Evolutionary conservation across 2,329 filamentous ascomycete species (phyloP).

Genomic region (Diaporthe caulivora): DNA sequence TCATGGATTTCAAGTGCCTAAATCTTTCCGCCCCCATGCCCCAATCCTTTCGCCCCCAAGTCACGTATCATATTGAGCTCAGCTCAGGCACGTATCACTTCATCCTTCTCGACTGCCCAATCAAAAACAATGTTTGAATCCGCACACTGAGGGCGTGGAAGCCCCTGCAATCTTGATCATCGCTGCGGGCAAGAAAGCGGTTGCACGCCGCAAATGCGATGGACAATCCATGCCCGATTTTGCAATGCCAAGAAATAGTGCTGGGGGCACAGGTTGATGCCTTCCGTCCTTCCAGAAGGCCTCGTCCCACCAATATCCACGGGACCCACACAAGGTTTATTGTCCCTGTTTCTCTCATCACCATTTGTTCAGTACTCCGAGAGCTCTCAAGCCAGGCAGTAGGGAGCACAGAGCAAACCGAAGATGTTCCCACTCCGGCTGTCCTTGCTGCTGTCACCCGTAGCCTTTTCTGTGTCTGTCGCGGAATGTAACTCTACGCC

Average conservation of each 20-base stretch:
- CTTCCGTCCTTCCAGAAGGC: not conserved
- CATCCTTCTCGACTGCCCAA: too few relatives aligned
- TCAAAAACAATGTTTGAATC: not conserved
- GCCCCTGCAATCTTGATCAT: not conserved
- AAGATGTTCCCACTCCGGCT: not conserved
- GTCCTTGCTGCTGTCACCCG: not conserved
- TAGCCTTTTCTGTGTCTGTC: not conserved
- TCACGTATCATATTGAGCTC: not conserved
- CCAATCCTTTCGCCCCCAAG: too few relatives aligned
- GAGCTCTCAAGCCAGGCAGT: not conserved
- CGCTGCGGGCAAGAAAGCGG: too few relatives aligned
- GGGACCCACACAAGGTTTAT: not conserved
- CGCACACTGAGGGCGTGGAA: not conserved
- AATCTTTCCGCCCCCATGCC: too few relatives aligned
- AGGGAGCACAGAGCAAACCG: not conserved
- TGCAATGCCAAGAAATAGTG: not conserved
- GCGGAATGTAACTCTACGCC: not conserved
- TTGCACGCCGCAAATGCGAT: not conserved
- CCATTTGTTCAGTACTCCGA: not conserved
- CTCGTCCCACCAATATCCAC: not conserved
- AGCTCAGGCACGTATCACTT: not conserved
- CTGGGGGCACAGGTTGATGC: too few relatives aligned
- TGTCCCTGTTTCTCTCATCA: not conserved
- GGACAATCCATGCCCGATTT: not conserved
- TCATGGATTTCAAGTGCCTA: not conserved